These are phyloP conservation scores for Cutaneotrichosporon cutaneum DNA, from an alignment of 1,284 basidiomycete species.

Conservation along the genomic window DNA sequence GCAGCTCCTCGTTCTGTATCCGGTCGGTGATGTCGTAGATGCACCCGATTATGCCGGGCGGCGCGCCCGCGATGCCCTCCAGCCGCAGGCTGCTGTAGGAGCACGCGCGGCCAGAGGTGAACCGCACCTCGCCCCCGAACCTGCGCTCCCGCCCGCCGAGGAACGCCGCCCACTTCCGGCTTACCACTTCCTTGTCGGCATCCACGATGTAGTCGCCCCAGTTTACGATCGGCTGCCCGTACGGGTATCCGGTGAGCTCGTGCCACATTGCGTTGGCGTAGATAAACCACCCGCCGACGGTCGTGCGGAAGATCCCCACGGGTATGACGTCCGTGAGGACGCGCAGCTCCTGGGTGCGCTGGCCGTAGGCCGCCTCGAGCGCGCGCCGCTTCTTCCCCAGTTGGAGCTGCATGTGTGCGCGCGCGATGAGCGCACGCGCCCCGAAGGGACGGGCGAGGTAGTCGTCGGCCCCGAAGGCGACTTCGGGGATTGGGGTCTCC, in stretches of 20 bases:
- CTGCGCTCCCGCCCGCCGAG: not conserved
- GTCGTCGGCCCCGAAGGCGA: slow-evolving; percentile 49
- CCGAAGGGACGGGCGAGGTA: slow-evolving; percentile 50
- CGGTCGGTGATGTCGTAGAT: slow-evolving; percentile 47
- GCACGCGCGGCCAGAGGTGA: not conserved
- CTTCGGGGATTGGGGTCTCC: slow-evolving; percentile 28
- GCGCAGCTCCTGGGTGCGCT: slow-evolving; percentile 45
- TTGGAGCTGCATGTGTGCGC: slow-evolving; percentile 47
- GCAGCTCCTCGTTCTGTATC: slow-evolving; percentile 46
- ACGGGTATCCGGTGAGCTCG: slow-evolving; percentile 37
- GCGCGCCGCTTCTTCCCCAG: slow-evolving; percentile 42
- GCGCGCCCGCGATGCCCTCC: slow-evolving; percentile 9
- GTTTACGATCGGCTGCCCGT: slow-evolving; percentile 25
- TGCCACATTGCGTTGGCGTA: slow-evolving; percentile 44
- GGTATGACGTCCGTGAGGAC: slow-evolving; percentile 46
- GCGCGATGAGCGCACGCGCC: slow-evolving; percentile 53
- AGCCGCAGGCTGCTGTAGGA: not conserved
- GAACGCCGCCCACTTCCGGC: slow-evolving; percentile 25
- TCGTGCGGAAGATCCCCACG: slow-evolving; percentile 46
- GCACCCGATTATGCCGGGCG: slow-evolving; percentile 42
- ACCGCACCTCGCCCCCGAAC: not conserved
- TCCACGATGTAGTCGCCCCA: slow-evolving; percentile 39
- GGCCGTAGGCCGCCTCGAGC: slow-evolving; percentile 44
- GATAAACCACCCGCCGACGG: slow-evolving; percentile 34
- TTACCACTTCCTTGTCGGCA: slow-evolving; percentile 22